A percentile compares a stretch with the other conserved stretches of the same genome.
phyloP scores from a whole-genome alignment of 176 grass and related monocot genomes.

The Secale cereale region DNA sequence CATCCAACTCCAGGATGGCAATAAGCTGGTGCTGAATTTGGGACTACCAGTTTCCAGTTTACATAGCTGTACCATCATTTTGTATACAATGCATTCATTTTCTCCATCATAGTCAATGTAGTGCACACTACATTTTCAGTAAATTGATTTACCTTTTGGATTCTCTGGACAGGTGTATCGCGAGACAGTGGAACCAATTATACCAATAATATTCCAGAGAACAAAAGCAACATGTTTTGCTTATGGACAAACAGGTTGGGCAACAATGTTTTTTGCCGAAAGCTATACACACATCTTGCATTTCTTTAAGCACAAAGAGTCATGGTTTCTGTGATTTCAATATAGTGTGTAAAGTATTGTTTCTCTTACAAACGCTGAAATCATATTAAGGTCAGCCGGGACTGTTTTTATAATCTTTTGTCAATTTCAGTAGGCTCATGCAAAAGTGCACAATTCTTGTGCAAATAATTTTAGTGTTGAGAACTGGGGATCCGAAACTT shows the following conservation, averaged over 20 bases:
- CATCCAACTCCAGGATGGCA: background rate
- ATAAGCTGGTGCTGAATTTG: background rate
- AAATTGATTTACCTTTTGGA: constrained; percentile 26
- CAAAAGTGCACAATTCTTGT: background rate
- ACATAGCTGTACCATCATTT: constrained; percentile 5
- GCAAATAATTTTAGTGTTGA: background rate
- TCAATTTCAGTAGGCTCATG: background rate
- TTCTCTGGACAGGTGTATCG: constrained; percentile 75
- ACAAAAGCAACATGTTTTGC: constrained; percentile 99
- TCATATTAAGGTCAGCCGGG: too few relatives aligned
- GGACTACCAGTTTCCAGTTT: background rate
- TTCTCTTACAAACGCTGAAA: background rate
- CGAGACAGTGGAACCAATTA: constrained; percentile 95
- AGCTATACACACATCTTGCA: constrained; percentile 11
- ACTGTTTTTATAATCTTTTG: background rate
- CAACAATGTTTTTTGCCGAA: constrained; percentile 12
- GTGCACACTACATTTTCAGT: background rate
- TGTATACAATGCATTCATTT: constrained; percentile 4
- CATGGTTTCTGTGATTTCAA: background rate
- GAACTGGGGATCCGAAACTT: background rate
- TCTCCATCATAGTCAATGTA: constrained; percentile 10
- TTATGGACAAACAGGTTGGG: constrained; percentile 96
- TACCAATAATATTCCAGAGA: constrained; percentile 95
- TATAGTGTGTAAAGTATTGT: background rate
- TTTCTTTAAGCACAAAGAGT: background rate